Evolutionary conservation across 441 rosid species (phyloP), one percentile per base, ranked within the genome.

Genomic region (Erodium texanum): DNA sequence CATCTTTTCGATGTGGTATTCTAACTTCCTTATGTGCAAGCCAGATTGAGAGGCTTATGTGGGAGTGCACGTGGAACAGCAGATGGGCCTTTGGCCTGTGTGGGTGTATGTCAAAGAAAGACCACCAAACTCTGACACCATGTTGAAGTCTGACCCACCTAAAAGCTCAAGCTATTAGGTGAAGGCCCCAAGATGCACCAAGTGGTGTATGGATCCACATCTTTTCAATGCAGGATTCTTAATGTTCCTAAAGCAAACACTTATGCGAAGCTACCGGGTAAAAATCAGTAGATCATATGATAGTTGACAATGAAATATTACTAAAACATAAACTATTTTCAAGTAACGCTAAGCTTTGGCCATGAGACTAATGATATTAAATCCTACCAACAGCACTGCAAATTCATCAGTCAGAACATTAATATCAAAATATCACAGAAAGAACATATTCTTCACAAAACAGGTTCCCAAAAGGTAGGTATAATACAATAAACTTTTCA

Each of bases 301-400:
- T 54, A 61, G 24, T 6, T 61, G 64, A 24, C 24, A 11, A 12
- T 23, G 32, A 24, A 24, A 61, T 61, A 61, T 61, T 22, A 61
- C 24, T 61, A 11, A n/a, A n/a, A 23, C 64, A 23, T 5, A 24
- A 5, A 61, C 27, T 24, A 24, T 61, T 56, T 7, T 9, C 62
- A 18, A 7, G 4, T 22, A 0, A 20, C 1, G 22, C 62, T 32
- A 5, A 32, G 36, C 7, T 19, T 19, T 61, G 29, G 64, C 34
- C 14, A 24, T 61, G 64, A 8, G 8, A 61, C 32, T 14, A 0
- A 24, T 61, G 7, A 61, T 23, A 18, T 61, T 14, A 23, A 0
- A 23, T 12, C 15, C 66, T 67, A 52, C 19, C 41, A 38, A 74
- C 27, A 65, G 5, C 72, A 71, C 38, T 38, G 62, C n/a, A 54